These are phyloP conservation scores for Sporothrix luriei DNA, from an alignment of 2,329 filamentous ascomycete species.

Conservation along the genomic window DNA sequence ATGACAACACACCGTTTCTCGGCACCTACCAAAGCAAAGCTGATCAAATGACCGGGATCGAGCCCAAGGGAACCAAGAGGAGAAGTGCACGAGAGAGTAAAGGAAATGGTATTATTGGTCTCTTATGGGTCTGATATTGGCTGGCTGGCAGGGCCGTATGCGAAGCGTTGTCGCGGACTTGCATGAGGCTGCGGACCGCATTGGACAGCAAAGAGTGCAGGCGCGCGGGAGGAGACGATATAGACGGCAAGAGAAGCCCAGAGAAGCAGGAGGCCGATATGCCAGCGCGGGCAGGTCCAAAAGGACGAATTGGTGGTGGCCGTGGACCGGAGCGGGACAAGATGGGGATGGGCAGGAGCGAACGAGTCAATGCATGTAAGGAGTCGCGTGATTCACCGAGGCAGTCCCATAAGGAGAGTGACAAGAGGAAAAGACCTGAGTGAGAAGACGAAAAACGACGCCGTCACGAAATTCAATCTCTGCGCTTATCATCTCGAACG, in stretches of 20 bases:
- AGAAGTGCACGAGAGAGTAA: background rate
- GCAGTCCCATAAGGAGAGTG: background rate
- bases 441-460: background rate
- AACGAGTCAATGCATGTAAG: conserved; percentile 4
- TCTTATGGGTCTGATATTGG: conserved; percentile 20
- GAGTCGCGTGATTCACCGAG: background rate
- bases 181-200: background rate
- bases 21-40: conserved; percentile 1
- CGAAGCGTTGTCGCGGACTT: background rate
- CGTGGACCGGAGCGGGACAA: conserved; percentile 22
- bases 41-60: background rate
- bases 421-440: no score
- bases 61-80: conserved; percentile 16
- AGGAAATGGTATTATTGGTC: background rate
- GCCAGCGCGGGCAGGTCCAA: conserved; percentile 10
- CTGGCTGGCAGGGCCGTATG: conserved; percentile 14
- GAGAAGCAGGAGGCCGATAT: background rate
- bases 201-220: background rate
- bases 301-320: conserved; percentile 9
- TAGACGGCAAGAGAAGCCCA: conserved; percentile 7
- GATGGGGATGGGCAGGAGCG: conserved; percentile 1
- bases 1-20: conserved; percentile 17
- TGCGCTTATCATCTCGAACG: background rate
- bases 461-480: background rate
- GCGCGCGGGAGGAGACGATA: background rate